A percentile compares a stretch with the other conserved stretches of the same genome.
These are phyloP conservation scores for Oryza punctata DNA, from an alignment of 176 grass and related monocot species.

Conservation along the genomic window DNA sequence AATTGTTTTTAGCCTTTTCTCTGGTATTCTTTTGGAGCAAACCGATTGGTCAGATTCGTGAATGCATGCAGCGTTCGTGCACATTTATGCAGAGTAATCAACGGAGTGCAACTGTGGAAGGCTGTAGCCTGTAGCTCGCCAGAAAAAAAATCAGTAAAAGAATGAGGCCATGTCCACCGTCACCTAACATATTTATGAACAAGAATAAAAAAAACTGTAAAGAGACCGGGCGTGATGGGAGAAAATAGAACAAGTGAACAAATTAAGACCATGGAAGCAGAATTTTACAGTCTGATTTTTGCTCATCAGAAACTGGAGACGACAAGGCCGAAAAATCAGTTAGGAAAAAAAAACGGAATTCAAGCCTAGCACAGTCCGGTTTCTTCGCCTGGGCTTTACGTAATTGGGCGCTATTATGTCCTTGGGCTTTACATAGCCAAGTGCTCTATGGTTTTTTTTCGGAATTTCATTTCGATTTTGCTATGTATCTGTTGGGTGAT, in stretches of 20 bases:
- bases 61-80: not conserved
- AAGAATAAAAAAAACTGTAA: not conserved
- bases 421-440: too few species aligned
- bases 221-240: not conserved
- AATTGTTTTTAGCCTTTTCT: not conserved
- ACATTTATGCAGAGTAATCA: not conserved
- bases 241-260: not conserved
- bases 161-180: not conserved
- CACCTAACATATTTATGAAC: not conserved
- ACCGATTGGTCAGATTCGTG: not conserved
- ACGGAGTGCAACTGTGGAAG: not conserved
- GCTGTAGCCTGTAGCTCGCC: not conserved
- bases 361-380: too few species aligned
- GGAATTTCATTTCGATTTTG: too few species aligned
- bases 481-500: too few species aligned
- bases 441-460: too few species aligned
- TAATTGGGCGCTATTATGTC: too few species aligned
- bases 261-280: too few species aligned
- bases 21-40: not conserved
- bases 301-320: too few species aligned
- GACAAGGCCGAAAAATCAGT: too few species aligned
- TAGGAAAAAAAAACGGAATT: too few species aligned
- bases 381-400: too few species aligned
- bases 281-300: too few species aligned
- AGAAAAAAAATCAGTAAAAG: not conserved